These are phyloP conservation scores for Bruguiera sexangula DNA, from an alignment of 345 rosid genomes.

Conservation along the genomic window DNA sequence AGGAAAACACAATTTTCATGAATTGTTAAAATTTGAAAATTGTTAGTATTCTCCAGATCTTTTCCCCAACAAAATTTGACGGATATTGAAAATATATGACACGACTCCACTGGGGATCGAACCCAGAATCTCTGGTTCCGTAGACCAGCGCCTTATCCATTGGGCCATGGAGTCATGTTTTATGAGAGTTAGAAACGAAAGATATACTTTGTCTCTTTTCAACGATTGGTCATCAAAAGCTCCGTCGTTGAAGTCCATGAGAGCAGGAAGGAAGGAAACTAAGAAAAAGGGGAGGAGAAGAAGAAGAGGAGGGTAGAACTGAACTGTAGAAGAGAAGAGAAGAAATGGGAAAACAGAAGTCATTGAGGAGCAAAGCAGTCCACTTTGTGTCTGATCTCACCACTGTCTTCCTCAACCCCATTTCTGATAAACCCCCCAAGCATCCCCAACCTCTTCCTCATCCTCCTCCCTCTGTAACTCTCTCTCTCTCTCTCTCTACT, in stretches of 20 bases:
- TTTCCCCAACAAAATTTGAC: too few species aligned
- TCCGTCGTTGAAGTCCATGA: too few species aligned
- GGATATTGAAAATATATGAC: too few species aligned
- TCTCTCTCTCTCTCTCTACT: neutral
- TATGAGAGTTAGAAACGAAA: fast-evolving
- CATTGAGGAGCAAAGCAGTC: conserved; percentile 83
- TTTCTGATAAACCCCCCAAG: conserved; percentile 73
- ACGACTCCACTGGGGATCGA: conserved; percentile 84
- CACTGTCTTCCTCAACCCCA: conserved; percentile 88
- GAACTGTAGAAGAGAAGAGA: neutral
- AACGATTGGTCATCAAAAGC: neutral
- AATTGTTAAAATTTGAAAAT: too few species aligned
- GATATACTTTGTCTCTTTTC: fast-evolving
- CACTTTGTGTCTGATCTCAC: conserved; percentile 93
- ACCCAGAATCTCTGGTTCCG: conserved; percentile 87
- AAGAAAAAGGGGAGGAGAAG: too few species aligned
- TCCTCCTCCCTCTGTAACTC: conserved; percentile 27
- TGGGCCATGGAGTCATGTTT: neutral
- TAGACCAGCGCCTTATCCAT: conserved; percentile 73
- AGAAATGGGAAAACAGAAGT: conserved; percentile 61
- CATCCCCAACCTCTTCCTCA: conserved; percentile 15
- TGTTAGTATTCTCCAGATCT: too few species aligned
- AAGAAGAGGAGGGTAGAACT: too few species aligned
- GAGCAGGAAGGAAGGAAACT: too few species aligned
- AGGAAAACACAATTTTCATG: too few species aligned